These are phyloP conservation scores for Podospora tetraspora DNA, from an alignment of 495 filamentous ascomycete species.

Conservation along the genomic window DNA sequence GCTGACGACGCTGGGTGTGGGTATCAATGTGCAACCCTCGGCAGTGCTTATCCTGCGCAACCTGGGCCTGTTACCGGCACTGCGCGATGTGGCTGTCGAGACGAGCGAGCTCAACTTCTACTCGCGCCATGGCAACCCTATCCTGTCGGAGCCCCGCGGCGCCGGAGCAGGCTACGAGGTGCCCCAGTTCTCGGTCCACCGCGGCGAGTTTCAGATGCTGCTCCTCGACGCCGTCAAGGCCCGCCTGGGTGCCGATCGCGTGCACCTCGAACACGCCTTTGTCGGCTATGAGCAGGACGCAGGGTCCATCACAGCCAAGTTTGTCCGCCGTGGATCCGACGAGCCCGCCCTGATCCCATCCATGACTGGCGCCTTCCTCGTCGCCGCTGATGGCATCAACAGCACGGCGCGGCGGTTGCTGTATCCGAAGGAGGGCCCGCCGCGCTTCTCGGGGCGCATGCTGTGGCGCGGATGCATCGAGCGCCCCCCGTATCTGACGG, in stretches of 20 bases:
- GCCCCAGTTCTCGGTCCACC: constrained; percentile 18
- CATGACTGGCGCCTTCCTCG: constrained; percentile 8
- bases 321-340: not conserved
- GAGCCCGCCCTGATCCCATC: constrained; percentile 1
- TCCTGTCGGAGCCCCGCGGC: constrained; percentile 18
- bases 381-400: constrained; percentile 17
- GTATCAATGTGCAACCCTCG: constrained; percentile 17
- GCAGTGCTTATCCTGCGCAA: constrained; percentile 18
- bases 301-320: constrained; percentile 10
- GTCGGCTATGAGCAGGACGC: constrained; percentile 10
- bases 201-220: constrained; percentile 18
- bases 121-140: constrained; percentile 15
- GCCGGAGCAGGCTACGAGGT: constrained; percentile 11
- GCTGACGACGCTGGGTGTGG: constrained; percentile 16
- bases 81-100: constrained; percentile 9
- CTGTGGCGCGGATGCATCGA: constrained; percentile 17
- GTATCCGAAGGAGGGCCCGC: constrained; percentile 16
- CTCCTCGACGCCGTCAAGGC: constrained; percentile 10
- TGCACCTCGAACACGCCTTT: constrained; percentile 17
- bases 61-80: constrained; percentile 13
- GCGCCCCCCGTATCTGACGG: constrained; percentile 19
- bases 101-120: constrained; percentile 18
- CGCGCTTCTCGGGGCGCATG: constrained; percentile 18
- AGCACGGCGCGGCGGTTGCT: constrained; percentile 13
- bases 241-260: constrained; percentile 8